These are phyloP conservation scores for Lycium ferocissimum DNA, from an alignment of 257 asterid species.

Conservation along the genomic window DNA sequence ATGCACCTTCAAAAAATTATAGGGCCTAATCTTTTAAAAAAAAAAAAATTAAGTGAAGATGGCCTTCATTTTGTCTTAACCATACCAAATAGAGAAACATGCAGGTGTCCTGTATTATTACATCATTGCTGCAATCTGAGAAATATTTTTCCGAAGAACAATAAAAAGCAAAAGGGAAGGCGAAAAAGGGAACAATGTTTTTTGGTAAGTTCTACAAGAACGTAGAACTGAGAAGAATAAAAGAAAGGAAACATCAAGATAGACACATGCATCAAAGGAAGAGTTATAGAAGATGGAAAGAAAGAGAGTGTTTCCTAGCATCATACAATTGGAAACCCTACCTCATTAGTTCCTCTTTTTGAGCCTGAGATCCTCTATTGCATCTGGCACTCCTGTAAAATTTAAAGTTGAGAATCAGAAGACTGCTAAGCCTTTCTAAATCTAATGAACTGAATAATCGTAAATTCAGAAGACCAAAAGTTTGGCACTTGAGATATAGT, in stretches of 20 bases:
- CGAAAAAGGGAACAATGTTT: not conserved
- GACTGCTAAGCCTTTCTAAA: not conserved
- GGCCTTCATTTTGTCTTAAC: not conserved
- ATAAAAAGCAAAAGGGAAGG: not conserved
- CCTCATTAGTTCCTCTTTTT: conserved; percentile 73
- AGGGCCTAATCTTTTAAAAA: not conserved
- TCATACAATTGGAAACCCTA: conserved; percentile 22
- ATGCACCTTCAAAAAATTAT: not conserved
- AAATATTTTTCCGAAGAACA: conserved; percentile 14
- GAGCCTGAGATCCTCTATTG: conserved; percentile 48
- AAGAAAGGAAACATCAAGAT: conserved; percentile 4
- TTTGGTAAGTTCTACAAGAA: conserved; percentile 11
- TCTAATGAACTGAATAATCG: not conserved
- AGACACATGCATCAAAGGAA: not conserved
- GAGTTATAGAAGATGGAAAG: not conserved
- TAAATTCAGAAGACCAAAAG: not conserved
- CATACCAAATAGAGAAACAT: not conserved
- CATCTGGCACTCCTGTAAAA: conserved; percentile 49
- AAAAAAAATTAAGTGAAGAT: not conserved
- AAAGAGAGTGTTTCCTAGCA: conserved; percentile 11
- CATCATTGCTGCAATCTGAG: conserved; percentile 9
- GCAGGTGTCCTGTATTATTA: not conserved
- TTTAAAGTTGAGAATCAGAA: conserved; percentile 32
- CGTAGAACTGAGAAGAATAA: conserved; percentile 24
- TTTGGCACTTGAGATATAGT: not conserved